Conservation (phyloP, 208 protist species). For the Trypanosoma platydactyli region DNA sequence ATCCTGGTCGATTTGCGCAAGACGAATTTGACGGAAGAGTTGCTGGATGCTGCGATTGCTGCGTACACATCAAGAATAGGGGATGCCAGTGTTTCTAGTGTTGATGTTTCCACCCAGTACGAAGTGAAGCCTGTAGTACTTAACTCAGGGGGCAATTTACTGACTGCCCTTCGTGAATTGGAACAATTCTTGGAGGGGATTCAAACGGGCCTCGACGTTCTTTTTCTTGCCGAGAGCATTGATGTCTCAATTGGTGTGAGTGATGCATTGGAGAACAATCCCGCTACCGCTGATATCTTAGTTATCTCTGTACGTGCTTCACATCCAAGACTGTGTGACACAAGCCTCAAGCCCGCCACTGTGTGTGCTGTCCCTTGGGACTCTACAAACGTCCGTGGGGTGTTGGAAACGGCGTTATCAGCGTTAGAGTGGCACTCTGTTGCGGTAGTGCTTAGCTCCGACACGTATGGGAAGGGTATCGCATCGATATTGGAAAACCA, state of each 20-base stretch:
- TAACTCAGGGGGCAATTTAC: slow-evolving; percentile 57
- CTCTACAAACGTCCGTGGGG: slow-evolving; percentile 59
- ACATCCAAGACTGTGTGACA: slow-evolving; percentile 64
- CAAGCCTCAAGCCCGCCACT: slow-evolving; percentile 48
- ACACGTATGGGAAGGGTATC: slow-evolving; percentile 61
- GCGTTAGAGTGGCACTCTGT: slow-evolving; percentile 74
- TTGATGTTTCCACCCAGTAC: slow-evolving; percentile 31
- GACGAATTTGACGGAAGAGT: slow-evolving; percentile 35
- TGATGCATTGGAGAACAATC: slow-evolving; percentile 58
- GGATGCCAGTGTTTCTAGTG: slow-evolving; percentile 11
- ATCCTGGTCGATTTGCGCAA: slow-evolving; percentile 58
- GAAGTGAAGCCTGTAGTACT: slow-evolving; percentile 38
- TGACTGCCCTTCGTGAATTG: slow-evolving; percentile 57
- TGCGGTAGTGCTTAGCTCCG: slow-evolving; percentile 61
- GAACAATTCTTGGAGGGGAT: slow-evolving; percentile 36
- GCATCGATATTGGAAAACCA: slow-evolving; percentile 40
- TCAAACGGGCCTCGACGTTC: slow-evolving; percentile 41
- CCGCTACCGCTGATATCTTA: slow-evolving; percentile 39
- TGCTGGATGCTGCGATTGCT: slow-evolving; percentile 33
- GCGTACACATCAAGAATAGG: slow-evolving; percentile 16
- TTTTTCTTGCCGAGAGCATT: slow-evolving; percentile 71
- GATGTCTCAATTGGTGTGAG: slow-evolving; percentile 63
- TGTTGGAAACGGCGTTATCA: slow-evolving; percentile 65
- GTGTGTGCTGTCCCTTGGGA: slow-evolving; percentile 83
- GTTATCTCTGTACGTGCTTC: slow-evolving; percentile 67